Percentiles rank a stretch among this genome's conserved stretches.
Conservation (phyloP, 306 rosid species). For the Quercus cerris region DNA sequence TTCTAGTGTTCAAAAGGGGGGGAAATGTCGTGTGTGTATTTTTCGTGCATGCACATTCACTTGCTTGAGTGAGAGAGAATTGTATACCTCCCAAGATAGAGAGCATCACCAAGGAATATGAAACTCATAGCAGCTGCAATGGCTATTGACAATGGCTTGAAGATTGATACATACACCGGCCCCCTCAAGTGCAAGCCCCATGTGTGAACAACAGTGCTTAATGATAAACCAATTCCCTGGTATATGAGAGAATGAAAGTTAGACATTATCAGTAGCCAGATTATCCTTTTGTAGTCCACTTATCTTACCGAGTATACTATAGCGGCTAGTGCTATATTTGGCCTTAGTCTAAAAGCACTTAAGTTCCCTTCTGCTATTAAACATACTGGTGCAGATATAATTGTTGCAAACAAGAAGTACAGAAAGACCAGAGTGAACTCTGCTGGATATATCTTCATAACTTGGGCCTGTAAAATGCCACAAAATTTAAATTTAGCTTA, state of each 20-base stretch:
- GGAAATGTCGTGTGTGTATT: no score
- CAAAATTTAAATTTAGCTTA: neutral
- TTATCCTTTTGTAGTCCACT: neutral
- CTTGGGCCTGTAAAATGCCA: conserved; percentile 26
- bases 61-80: neutral
- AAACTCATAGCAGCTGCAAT: conserved; percentile 32
- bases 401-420: conserved; percentile 38
- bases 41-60: no score
- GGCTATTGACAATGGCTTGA: conserved; percentile 35
- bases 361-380: conserved; percentile 39
- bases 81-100: conserved; percentile 29
- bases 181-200: conserved; percentile 27
- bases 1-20: no score
- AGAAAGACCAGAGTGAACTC: conserved; percentile 42
- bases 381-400: conserved; percentile 43
- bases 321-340: conserved; percentile 31
- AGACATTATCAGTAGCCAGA: neutral
- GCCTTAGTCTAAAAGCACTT: conserved; percentile 42
- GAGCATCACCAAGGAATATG: conserved; percentile 32
- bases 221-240: conserved; percentile 25
- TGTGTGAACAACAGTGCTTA: conserved; percentile 35
- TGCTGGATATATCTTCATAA: conserved; percentile 36
- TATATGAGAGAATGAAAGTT: neutral
- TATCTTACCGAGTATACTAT: conserved; percentile 41
- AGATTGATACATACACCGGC: conserved; percentile 18